phyloP scores from a whole-genome alignment of 1,139 yeast genomes.

The Suhomyces wounanorum region DNA sequence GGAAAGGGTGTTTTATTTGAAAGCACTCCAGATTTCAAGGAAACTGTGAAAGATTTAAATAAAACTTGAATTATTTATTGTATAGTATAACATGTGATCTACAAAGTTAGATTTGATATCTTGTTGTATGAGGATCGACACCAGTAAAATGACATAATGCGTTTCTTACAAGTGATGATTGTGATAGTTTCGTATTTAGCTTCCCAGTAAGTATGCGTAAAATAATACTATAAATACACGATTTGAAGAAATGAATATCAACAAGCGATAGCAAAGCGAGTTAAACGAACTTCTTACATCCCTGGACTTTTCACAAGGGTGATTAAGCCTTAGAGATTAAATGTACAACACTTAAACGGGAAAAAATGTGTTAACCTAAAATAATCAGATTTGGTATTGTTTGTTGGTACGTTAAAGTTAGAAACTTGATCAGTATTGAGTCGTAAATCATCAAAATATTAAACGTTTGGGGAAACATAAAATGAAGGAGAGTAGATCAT shows the following conservation, averaged over 20 bases:
- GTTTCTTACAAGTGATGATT: no score
- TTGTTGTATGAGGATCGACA: no score
- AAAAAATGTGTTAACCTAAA: no score
- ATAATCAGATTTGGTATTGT: not conserved
- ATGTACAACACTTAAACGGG: no score
- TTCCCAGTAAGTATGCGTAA: not conserved
- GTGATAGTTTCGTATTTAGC: not conserved
- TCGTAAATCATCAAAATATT: not conserved
- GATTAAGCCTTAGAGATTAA: not conserved
- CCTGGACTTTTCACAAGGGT: not conserved
- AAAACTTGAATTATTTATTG: not conserved
- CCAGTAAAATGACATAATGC: no score
- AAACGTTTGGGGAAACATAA: not conserved
- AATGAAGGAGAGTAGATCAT: not conserved
- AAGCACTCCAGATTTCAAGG: slow-evolving; percentile 45
- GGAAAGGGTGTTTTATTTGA: slow-evolving; percentile 43
- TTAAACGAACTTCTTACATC: not conserved
- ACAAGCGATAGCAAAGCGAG: not conserved
- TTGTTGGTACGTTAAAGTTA: no score
- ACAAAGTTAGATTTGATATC: not conserved
- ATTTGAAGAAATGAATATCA: not conserved
- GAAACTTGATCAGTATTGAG: not conserved
- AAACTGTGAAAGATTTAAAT: slow-evolving; percentile 31
- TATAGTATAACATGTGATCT: not conserved
- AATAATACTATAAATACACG: not conserved